Percentiles rank a stretch among this genome's conserved stretches.
phyloP scores from a whole-genome alignment of 306 rosid species.

The Lathyrus aphaca region DNA sequence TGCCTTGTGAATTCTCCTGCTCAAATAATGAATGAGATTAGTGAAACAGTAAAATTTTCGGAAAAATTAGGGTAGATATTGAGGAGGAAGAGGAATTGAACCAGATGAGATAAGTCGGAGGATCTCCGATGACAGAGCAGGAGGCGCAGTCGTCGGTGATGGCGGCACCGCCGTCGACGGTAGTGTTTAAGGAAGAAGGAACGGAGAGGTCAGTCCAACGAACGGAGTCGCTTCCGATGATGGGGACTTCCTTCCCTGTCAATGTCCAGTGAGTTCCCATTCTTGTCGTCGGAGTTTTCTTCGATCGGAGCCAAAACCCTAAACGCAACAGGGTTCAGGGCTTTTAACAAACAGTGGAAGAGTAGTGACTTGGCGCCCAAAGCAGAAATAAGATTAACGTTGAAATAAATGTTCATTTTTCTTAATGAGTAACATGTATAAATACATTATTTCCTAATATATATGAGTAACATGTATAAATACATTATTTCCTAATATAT shows the following conservation, averaged over 20 bases:
- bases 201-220: conserved; percentile 67
- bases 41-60: conserved; percentile 1
- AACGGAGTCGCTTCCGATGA: conserved; percentile 67
- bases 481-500: no score
- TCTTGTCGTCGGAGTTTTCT: conserved; percentile 26
- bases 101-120: conserved; percentile 71
- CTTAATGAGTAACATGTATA: no score
- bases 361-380: conserved; percentile 41
- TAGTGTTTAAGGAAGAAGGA: conserved; percentile 50
- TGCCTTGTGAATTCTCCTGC: conserved; percentile 80
- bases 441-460: no score
- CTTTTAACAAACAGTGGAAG: not conserved
- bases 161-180: conserved; percentile 35
- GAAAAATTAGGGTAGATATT: not conserved
- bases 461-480: no score
- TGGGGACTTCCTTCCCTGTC: conserved; percentile 76
- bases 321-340: conserved; percentile 27
- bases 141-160: conserved; percentile 65
- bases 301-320: conserved; percentile 47
- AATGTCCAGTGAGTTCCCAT: conserved; percentile 61
- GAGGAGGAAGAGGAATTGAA: conserved; percentile 41
- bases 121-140: conserved; percentile 61
- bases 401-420: conserved; percentile 3
- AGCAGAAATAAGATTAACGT: conserved; percentile 11
- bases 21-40: not conserved